phyloP scores from a whole-genome alignment of 2,329 filamentous ascomycete species.

The Proliferodiscus dingleyae region DNA sequence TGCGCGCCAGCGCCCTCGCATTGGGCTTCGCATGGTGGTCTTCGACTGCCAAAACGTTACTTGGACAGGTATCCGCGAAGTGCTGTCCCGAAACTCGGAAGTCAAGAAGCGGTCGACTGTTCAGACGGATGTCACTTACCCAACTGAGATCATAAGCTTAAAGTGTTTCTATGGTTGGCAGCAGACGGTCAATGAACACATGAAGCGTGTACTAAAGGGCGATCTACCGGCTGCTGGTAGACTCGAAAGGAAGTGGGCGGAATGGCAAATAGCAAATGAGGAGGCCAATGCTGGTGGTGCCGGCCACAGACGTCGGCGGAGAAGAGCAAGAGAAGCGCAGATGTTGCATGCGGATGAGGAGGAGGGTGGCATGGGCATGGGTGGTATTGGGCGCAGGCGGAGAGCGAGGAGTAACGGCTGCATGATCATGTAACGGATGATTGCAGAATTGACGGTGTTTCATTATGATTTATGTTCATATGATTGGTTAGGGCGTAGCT shows the following conservation, averaged over 20 bases:
- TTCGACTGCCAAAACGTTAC: slow-evolving; percentile 92
- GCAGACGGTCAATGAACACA: slow-evolving; percentile 90
- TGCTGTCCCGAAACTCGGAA: slow-evolving; percentile 80
- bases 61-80: slow-evolving; percentile 85
- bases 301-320: slow-evolving; percentile 63
- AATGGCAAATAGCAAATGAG: slow-evolving; percentile 89
- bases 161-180: slow-evolving; percentile 97
- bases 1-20: slow-evolving; percentile 21
- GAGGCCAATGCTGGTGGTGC: slow-evolving; percentile 69
- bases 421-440: slow-evolving; percentile 53
- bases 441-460: neutral
- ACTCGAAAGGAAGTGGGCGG: slow-evolving; percentile 87
- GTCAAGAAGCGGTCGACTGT: slow-evolving; percentile 46
- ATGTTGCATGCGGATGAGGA: slow-evolving; percentile 77
- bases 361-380: slow-evolving; percentile 53
- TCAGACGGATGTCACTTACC: slow-evolving; percentile 42
- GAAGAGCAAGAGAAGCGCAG: slow-evolving; percentile 77
- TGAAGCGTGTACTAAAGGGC: slow-evolving; percentile 73
- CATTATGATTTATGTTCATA: neutral
- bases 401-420: slow-evolving; percentile 62
- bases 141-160: slow-evolving; percentile 73
- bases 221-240: slow-evolving; percentile 69
- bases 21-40: slow-evolving; percentile 69
- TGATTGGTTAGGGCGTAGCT: neutral
- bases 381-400: slow-evolving; percentile 43